These are phyloP conservation scores for Alternaria dauci DNA, from an alignment of 2,329 filamentous ascomycete species.

Conservation along the genomic window DNA sequence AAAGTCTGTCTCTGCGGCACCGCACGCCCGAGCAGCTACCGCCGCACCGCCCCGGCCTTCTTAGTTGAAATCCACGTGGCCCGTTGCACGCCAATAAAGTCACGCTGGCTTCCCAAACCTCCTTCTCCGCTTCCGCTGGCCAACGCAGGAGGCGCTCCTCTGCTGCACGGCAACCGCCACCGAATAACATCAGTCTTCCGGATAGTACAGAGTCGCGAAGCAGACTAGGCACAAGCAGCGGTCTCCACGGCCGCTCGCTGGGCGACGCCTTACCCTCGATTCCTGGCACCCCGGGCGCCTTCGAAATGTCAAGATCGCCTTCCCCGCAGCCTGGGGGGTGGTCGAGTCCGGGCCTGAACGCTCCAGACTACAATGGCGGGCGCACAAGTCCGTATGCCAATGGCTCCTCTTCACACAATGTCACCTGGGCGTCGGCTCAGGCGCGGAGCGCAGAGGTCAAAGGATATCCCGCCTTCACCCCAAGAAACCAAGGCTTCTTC, in stretches of 20 bases:
- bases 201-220: constrained; percentile 34
- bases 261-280: constrained; percentile 49
- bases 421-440: constrained; percentile 85
- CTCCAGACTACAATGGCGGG: constrained; percentile 69
- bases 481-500: constrained; percentile 86
- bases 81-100: constrained; percentile 34
- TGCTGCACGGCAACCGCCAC: constrained; percentile 47
- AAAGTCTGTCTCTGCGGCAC: constrained; percentile 31
- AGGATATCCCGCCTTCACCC: constrained; percentile 80
- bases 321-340: constrained; percentile 88
- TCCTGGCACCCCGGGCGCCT: constrained; percentile 47
- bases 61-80: constrained; percentile 34
- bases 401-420: constrained; percentile 58
- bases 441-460: constrained; percentile 76
- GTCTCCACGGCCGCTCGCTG: constrained; percentile 41
- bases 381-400: constrained; percentile 70
- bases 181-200: constrained; percentile 41
- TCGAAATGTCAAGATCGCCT: constrained; percentile 82
- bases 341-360: constrained; percentile 81
- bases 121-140: constrained; percentile 49
- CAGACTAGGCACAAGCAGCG: constrained; percentile 45
- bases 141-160: constrained; percentile 54
- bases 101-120: constrained; percentile 52
- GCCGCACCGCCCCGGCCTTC: constrained; percentile 9
- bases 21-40: constrained; percentile 20